Base-by-base conservation (phyloP, 139 green algal species). In the Eudorina sp. region DNA sequence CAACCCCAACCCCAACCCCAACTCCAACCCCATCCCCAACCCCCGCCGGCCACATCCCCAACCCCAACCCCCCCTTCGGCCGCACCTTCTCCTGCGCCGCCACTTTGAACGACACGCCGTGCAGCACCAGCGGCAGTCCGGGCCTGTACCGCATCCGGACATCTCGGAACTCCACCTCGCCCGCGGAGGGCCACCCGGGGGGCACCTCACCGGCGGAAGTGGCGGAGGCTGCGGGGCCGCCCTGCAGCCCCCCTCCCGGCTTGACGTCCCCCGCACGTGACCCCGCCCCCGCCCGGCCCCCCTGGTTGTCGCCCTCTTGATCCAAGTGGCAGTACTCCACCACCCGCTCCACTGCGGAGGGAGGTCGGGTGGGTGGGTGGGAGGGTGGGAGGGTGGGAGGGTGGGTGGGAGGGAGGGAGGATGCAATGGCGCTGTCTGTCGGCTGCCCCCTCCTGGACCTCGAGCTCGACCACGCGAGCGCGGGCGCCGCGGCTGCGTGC, bases 61-160 rank as follows among this genome's bases (percentile, higher is more conserved):
- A n/a, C n/a, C n/a, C n/a, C n/a, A n/a, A n/a, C n/a, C n/a, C n/a
- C n/a, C n/a, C n/a, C n/a, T 58, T 25, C 13, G 51, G 21, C 1
- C 80, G 0, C 79, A 93, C 81, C 86, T 87, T 91, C 27, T 89
- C 79, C 9, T 91, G 79, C 0, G 89, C 70, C 9, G 86, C 64
- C 29, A 97, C 90, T 4, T 46, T 69, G 76, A 98, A 96, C 16
- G 89, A 94, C 8, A 99, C 66, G 7, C 96, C 96, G 38, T 94
- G 91, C 8, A 99, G 91, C 53, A 99, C 96, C 36, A 97, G 94
- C 13, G 96, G 95, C 89, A 99, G 90, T 6, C 94, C 94, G 0
- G 94, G 93, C 3, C 97, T 93, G 90, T 99, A 99, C 43, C 96
- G 36, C 86, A 86, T 45, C 48, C 51, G 29, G 76, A 97, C 85